Evolutionary conservation across 2,329 filamentous ascomycete species (phyloP).

Genomic region (Fulvia fulva): DNA sequence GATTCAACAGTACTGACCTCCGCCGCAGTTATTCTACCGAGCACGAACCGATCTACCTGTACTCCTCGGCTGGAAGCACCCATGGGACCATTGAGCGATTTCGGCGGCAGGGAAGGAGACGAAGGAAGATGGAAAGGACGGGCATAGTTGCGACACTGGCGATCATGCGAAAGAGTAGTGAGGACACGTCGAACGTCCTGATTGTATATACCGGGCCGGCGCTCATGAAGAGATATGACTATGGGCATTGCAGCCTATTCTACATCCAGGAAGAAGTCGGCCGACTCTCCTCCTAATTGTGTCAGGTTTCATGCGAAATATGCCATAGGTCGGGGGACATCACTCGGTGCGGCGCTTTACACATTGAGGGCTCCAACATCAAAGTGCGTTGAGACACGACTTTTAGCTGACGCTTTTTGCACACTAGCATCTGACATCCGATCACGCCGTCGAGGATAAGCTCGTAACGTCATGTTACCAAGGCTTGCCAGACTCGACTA

Average conservation of each 20-base stretch:
- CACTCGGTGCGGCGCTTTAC: too few relatives aligned
- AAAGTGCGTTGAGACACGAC: too few relatives aligned
- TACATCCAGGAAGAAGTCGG: not conserved
- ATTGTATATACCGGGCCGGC: not conserved
- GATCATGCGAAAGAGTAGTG: not conserved
- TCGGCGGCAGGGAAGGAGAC: not conserved
- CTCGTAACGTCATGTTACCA: too few relatives aligned
- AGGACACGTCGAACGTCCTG: not conserved
- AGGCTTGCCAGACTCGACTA: too few relatives aligned
- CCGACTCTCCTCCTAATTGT: not conserved
- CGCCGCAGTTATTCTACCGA: constrained; percentile 78
- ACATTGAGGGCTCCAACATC: too few relatives aligned
- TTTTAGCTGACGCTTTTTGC: too few relatives aligned
- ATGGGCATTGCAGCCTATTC: not conserved
- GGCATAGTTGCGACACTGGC: not conserved
- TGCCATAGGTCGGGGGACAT: too few relatives aligned
- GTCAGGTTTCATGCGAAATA: too few relatives aligned
- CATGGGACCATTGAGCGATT: constrained; percentile 76
- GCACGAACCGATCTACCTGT: constrained; percentile 94
- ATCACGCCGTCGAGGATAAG: too few relatives aligned
- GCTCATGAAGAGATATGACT: not conserved
- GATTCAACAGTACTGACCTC: constrained; percentile 6
- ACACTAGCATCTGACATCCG: too few relatives aligned
- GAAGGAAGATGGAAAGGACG: not conserved
- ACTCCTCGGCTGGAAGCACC: constrained; percentile 89